Conservation (phyloP, 2,329 filamentous ascomycete genomes). For the Lachnellula willkommii region DNA sequence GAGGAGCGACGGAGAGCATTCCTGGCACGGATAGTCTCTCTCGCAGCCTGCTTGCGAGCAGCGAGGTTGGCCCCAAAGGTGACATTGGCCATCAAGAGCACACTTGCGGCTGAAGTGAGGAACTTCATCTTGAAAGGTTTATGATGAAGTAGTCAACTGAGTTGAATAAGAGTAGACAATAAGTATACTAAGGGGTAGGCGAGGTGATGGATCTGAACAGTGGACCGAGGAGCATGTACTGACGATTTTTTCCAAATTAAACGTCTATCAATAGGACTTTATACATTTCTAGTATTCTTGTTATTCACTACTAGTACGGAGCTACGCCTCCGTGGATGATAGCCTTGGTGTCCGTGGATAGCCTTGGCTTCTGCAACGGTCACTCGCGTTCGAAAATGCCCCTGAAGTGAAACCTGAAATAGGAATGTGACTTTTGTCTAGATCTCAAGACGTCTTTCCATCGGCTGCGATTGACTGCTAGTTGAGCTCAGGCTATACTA, state of each 20-base stretch:
- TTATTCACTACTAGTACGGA: neutral
- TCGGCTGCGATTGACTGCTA: neutral
- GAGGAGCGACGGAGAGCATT: neutral
- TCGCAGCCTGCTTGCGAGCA: neutral
- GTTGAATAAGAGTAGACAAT: neutral
- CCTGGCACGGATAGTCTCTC: neutral
- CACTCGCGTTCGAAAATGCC: neutral
- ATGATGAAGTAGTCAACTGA: neutral
- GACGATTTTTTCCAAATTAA: neutral
- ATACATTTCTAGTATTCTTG: neutral
- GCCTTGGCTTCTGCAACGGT: neutral
- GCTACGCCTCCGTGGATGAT: neutral
- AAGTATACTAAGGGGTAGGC: neutral
- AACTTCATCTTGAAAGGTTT: neutral
- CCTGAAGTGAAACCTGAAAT: neutral
- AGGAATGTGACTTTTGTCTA: neutral
- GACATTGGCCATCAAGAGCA: neutral
- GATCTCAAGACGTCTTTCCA: neutral
- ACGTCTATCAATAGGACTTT: neutral
- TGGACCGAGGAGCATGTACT: neutral
- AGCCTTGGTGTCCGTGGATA: neutral
- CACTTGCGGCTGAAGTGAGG: neutral
- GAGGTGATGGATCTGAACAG: neutral
- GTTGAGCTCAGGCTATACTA: neutral
- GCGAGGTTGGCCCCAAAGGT: neutral